Evolutionary conservation across 345 rosid genomes (phyloP), one percentile per base, ranked within the genome.

Genomic region (Clarkia xantiana): DNA sequence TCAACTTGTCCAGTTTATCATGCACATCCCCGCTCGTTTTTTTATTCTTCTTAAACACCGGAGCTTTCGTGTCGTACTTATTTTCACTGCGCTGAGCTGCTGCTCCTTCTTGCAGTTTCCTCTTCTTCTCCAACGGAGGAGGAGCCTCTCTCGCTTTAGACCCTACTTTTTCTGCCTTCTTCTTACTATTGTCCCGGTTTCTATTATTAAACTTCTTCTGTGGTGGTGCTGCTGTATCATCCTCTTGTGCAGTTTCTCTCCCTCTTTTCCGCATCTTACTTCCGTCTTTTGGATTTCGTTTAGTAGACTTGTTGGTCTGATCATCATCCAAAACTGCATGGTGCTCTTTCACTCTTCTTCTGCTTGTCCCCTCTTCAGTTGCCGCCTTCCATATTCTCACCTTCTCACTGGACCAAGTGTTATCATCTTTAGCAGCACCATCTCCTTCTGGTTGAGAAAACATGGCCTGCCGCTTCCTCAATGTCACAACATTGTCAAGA

Each of bases 1-100:
- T 75, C 71, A 83, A 57, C 69, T 66, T 29, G 61, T 91, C 96
- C 1, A 83, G 85, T 57, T 73, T 76, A 68, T 83, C 94, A 0
- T 56, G 67, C 13, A 49, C 74, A 11, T 81, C 94, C 18, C 77
- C 81, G 18, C 59, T 47, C 15, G 73, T 64, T 10, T 74, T 68
- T 55, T 74, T 75, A 18, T 60, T 73, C 81, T 68, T 79, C 8
- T 52, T 54, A 62, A 29, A 29, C 5, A 10, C 5, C 9, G 36
- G 36, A 29, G 9, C 36, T 29, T 29, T 29, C 36, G 4, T 29
- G 36, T 7, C 8, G 36, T 3, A 5, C 9, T 29, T 7, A 2
- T 75, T 79, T 50, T 63, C 72, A 9, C 65, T 66, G 45, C 67
- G 67, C 51, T 44, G 15, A 52, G 19, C 59, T 57, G 58, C 67